Evolutionary conservation across 2,329 filamentous ascomycete species (phyloP).

Genomic region (Verticillium tricorpus): DNA sequence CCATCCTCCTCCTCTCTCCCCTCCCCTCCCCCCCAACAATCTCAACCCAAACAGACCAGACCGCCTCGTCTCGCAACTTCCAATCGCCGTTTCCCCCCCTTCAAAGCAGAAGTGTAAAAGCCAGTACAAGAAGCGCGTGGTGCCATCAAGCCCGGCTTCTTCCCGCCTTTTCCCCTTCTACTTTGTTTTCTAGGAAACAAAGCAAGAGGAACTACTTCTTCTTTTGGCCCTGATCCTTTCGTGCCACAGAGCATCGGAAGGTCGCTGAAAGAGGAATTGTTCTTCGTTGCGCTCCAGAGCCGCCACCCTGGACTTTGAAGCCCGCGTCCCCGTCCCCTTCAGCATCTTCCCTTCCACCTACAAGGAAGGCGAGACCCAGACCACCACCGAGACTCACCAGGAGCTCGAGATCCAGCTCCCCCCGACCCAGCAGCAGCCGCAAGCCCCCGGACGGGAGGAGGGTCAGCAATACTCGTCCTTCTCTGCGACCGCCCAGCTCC

Average conservation of each 20-base stretch:
- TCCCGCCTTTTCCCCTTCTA: constrained; percentile 33
- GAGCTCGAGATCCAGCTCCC: constrained; percentile 80
- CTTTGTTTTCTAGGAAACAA: constrained; percentile 54
- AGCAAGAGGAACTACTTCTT: constrained; percentile 49
- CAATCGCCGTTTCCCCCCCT: constrained; percentile 5
- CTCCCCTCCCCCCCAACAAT: constrained; percentile 12
- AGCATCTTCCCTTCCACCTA: constrained; percentile 99
- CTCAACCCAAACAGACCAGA: constrained; percentile 10
- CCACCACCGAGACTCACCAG: constrained; percentile 62
- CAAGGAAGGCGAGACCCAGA: constrained; percentile 50
- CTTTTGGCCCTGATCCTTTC: constrained; percentile 66
- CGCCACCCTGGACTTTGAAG: constrained; percentile 99
- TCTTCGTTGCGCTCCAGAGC: constrained; percentile 58
- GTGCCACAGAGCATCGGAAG: constrained; percentile 52
- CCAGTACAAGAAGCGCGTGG: constrained; percentile 13
- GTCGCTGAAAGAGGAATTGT: constrained; percentile 59
- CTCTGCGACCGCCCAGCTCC: constrained; percentile 56
- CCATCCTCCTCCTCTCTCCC: constrained; percentile 13
- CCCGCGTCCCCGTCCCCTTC: constrained; percentile 97
- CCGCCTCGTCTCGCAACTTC: constrained; percentile 5
- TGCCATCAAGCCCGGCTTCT: constrained; percentile 18
- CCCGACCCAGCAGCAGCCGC: constrained; percentile 29
- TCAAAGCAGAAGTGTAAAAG: constrained; percentile 14
- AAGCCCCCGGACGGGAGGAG: constrained; percentile 79
- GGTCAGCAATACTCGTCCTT: constrained; percentile 87